These are phyloP conservation scores for Candida germanica DNA, from an alignment of 805 yeast genomes.

Conservation along the genomic window DNA sequence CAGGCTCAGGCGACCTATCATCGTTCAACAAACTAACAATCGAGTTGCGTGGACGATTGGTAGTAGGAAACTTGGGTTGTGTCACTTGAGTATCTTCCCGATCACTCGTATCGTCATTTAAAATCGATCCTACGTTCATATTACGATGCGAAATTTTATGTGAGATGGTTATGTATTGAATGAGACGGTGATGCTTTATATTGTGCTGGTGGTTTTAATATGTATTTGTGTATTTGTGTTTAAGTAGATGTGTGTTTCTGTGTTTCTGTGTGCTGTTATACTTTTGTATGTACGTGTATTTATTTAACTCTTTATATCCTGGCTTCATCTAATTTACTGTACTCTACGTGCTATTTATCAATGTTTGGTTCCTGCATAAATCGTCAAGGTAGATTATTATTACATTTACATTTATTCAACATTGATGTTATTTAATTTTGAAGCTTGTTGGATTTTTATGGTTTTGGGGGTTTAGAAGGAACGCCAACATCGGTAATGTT, in stretches of 20 bases:
- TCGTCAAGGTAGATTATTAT: too few relatives aligned
- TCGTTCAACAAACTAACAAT: conserved; percentile 41
- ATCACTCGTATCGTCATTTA: conserved; percentile 31
- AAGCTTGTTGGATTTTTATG: conserved; percentile 11
- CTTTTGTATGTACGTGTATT: too few relatives aligned
- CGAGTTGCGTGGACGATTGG: conserved; percentile 15
- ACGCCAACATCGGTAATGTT: conserved; percentile 46
- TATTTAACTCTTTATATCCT: too few relatives aligned
- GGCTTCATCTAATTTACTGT: too few relatives aligned
- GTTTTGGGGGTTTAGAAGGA: conserved; percentile 40
- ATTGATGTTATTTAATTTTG: conserved; percentile 39
- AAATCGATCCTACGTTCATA: conserved; percentile 40
- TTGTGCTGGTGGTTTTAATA: too few relatives aligned
- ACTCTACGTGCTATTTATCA: too few relatives aligned
- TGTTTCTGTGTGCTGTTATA: too few relatives aligned
- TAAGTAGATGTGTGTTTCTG: too few relatives aligned
- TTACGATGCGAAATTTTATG: conserved; percentile 2
- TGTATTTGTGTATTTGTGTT: too few relatives aligned
- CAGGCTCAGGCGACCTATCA: conserved; percentile 33
- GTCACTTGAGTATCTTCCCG: neutral
- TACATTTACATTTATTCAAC: conserved; percentile 46
- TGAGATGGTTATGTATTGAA: too few relatives aligned
- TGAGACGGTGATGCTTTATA: too few relatives aligned
- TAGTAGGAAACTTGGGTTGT: neutral
- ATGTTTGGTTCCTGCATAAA: too few relatives aligned